Evolutionary conservation across 129 eudicot genomes (phyloP), one percentile per base, ranked within the genome.

Genomic region (Flaveria brownii): DNA sequence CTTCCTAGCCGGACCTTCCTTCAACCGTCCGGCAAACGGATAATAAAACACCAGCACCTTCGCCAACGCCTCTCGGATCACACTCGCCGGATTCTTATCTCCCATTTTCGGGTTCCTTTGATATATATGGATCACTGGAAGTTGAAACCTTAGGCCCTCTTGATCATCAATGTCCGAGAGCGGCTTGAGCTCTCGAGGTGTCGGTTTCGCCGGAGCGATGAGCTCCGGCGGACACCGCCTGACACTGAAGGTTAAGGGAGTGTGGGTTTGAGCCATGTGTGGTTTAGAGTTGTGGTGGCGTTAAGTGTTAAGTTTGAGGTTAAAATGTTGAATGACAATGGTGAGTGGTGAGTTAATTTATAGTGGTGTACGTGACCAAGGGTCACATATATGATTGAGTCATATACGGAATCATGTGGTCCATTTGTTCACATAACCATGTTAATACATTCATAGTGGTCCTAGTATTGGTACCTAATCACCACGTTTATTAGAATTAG

Each of bases 91-190:
- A 5, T 61, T 61, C 43, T 25, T 25, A 28, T 61, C 26, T 26
- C 65, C 65, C 68, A 61, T 61, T 12, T 26, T 61, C 14, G 43
- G 68, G 14, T 28, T 61, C 0, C 9, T 1, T 5, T 0, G 9
- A 42, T 61, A 61, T 13, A 61, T 61, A 61, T 61, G 68, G 26
- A 61, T 25, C 2, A 1, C 0, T 13, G 68, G 11, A 26, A 61
- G 13, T 4, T 61, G 18, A 26, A 26, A 61, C 68, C 68, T 61
- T 26, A 61, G 18, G 68, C 42, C 68, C 14, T 26, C 68, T 1
- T 61, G 68, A 61, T 61, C 68, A 2, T 61, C 68, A 1, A 61
- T 61, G 68, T 61, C 68, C 3, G 68, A 61, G 41, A 61, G 68
- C 28, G 18, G 43, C 20, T 61, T 61, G 0, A 25, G 20, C 26